Percentiles rank a stretch among this genome's conserved stretches.
phyloP scores from a whole-genome alignment of 164 flowering plant genomes.

The Magnolia sinica region DNA sequence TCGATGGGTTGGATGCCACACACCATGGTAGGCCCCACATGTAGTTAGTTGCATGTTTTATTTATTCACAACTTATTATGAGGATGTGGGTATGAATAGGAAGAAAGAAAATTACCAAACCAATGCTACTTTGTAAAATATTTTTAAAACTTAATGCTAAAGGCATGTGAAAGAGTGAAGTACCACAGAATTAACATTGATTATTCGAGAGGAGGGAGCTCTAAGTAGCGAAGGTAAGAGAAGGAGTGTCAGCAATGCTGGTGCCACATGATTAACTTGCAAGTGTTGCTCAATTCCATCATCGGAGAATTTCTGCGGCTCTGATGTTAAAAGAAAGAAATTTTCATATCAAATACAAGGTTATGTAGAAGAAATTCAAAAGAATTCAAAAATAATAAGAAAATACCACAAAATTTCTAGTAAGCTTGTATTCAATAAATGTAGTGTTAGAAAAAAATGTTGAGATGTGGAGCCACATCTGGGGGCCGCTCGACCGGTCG shows the following conservation, averaged over 20 bases:
- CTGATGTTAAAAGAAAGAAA: constrained; percentile 3
- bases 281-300: constrained; percentile 33
- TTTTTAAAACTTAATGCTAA: not conserved
- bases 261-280: constrained; percentile 37
- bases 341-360: too few species aligned
- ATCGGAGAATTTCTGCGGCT: constrained; percentile 25
- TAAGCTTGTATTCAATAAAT: too few species aligned
- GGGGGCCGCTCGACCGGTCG: too few species aligned
- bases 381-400: not conserved
- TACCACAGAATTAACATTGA: constrained; percentile 40
- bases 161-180: not conserved
- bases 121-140: not conserved
- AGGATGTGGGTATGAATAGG: too few species aligned
- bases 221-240: constrained; percentile 30
- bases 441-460: too few species aligned
- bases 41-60: too few species aligned
- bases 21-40: too few species aligned
- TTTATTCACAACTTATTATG: too few species aligned
- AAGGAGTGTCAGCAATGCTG: constrained; percentile 30
- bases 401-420: too few species aligned
- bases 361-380: not conserved
- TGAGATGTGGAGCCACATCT: too few species aligned
- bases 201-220: constrained; percentile 28
- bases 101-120: too few species aligned
- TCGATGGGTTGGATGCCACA: too few species aligned